phyloP scores from a whole-genome alignment of 208 protist species.

The Acanthamoeba lenticulata region DNA sequence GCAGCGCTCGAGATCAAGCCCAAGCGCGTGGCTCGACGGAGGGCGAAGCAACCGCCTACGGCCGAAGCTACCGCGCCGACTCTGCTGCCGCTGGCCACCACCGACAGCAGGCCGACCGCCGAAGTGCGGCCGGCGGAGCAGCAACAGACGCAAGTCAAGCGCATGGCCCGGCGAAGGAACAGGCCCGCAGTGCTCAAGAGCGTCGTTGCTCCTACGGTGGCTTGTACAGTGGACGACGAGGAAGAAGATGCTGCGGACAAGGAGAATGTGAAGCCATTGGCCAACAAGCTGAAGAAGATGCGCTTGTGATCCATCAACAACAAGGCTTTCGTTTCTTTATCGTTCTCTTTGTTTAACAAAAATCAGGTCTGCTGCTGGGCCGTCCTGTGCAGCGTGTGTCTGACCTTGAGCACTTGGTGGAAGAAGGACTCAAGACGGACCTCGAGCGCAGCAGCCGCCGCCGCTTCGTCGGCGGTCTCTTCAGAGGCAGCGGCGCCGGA shows the following conservation, averaged over 20 bases:
- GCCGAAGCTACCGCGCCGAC: not conserved
- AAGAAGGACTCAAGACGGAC: not conserved
- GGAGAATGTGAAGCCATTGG: not conserved
- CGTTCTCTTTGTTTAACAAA: too few species aligned
- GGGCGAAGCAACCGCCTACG: not conserved
- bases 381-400: not conserved
- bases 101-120: not conserved
- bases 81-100: not conserved
- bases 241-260: not conserved
- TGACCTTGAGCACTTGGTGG: not conserved
- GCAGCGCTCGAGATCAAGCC: not conserved
- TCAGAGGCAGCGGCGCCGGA: not conserved
- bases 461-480: not conserved
- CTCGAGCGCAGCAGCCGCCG: not conserved
- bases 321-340: too few species aligned
- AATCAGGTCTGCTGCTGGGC: too few species aligned
- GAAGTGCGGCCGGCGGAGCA: not conserved
- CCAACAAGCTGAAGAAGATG: constrained; percentile 43
- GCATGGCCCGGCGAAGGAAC: not conserved
- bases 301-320: too few species aligned
- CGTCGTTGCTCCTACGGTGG: not conserved
- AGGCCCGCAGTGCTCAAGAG: not conserved
- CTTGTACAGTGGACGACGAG: not conserved
- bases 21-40: not conserved
- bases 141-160: not conserved